Evolutionary conservation across 192 early-diverging fungal species (phyloP), one percentile per base, ranked within the genome.

Genomic region (Podila minutissima): DNA sequence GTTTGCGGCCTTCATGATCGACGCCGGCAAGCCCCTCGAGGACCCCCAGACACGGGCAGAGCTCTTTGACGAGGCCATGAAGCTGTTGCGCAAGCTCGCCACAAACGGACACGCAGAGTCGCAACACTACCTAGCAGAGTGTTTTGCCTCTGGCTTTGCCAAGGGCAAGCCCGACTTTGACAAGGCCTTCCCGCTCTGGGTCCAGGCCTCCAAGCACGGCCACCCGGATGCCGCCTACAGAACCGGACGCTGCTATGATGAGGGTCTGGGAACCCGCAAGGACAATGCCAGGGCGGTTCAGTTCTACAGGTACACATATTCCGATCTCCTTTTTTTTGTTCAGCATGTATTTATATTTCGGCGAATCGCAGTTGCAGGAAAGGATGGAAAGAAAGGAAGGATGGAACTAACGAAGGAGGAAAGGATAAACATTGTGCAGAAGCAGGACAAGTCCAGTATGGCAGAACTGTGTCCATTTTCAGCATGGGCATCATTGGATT

Each of bases 41-140:
- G 86, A 88, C 29, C 61, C 74, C 1, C 84, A 86, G 58, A 82
- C 84, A 62, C 68, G 75, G 61, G 84, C 68, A n/a, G 82, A 89
- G 51, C 78, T 92, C 55, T 78, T 89, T 61, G 90, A 89, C 38
- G 94, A 95, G 74, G 94, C 90, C n/a, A 87, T 90, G 76, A 83
- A 84, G 62, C 57, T 93, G 24, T 74, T 93, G 35, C 85, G 86
- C 59, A 88, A 92, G 63, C 74, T 93, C 33, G 82, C 88, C 24
- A 85, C 74, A 22, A 69, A 83, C 22, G 90, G 90, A 28, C 88
- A 91, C 72, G 83, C 89, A 13, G 89, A 94, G 62, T 91, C 92
- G n/a, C 92, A 93, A 66, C 88, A 91, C 63, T 86, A 88, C 59
- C 84, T 94, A 15, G 93, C 89, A n/a, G 89, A 93, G 48, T 85